Conservation (phyloP, 805 yeast species). For the Candida bentonensis region DNA sequence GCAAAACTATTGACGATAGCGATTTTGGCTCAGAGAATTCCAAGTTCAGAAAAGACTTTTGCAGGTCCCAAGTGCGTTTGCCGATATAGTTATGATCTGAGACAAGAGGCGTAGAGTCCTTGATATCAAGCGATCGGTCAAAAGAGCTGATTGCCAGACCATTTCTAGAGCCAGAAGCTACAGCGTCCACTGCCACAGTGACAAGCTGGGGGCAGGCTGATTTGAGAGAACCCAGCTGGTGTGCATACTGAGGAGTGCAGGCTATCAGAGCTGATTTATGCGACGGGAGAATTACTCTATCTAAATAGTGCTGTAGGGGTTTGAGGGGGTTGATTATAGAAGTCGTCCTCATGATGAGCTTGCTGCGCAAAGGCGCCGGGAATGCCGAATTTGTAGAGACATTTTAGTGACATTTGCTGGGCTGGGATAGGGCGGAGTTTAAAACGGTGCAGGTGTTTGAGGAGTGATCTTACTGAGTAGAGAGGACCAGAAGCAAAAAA, state of each 20-base stretch:
- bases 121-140: constrained; percentile 9
- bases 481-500: no score
- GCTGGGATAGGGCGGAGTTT: no score
- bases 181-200: constrained; percentile 18
- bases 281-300: neutral
- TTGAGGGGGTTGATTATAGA: neutral
- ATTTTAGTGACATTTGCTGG: no score
- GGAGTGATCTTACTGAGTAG: no score
- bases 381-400: no score
- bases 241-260: constrained; percentile 22
- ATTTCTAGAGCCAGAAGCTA: constrained; percentile 20
- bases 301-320: neutral
- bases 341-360: neutral
- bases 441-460: no score
- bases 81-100: constrained; percentile 2
- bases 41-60: constrained; percentile 9
- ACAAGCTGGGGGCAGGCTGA: constrained; percentile 14
- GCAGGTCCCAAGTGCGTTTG: constrained; percentile 8
- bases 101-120: constrained; percentile 9
- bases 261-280: neutral
- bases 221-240: constrained; percentile 12
- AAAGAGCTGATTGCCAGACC: constrained; percentile 16
- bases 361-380: no score
- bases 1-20: constrained; percentile 11
- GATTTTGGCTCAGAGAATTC: neutral